Base-by-base conservation (phyloP, 495 filamentous ascomycete species). In the Entonaema liquescens region DNA sequence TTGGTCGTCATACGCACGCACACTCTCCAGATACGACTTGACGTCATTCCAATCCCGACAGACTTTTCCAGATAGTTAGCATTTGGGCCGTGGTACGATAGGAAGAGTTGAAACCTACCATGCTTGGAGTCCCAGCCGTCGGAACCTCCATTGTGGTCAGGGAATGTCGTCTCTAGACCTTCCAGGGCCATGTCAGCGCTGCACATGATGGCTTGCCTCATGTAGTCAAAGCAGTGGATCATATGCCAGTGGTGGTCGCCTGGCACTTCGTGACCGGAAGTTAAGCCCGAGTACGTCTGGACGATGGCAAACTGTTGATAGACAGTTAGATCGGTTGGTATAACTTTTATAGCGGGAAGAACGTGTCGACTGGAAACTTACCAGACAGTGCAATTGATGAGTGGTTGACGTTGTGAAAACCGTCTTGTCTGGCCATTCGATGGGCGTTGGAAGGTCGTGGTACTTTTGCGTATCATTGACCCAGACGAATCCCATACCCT, bases 201-300 rank as follows among this genome's bases (percentile, higher is more conserved):
- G 55, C 82, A 84, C 78, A 83, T 78, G 52, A 84, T 83, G 17
- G 82, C 79, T 57, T 76, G 70, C 12, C 82, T 74, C 79, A 84
- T 80, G 59, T 83, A 83, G 64, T 83, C 81, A 63, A 84, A 83
- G 74, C 82, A 84, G 72, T 84, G 82, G 26, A 81, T 80, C 80
- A 83, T 83, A 61, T 84, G 82, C 82, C 82, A 83, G 61, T 84
- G 81, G 72, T 83, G 80, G 62, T 84, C 82, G 23, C 81, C 79
- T 44, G 81, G 81, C 31, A 84, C 69, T 19, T 77, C 57, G 36
- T 75, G 72, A 53, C 78, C 75, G 7, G 77, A 74, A 7, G 75
- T 79, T 19, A 84, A 67, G 19, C 79, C 81, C 8, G 80, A 83
- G 72, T 83, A 84, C 0, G 79, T 81, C 49, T 84, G 78, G 5